These are phyloP conservation scores for Talaromyces nanjingensis DNA, from an alignment of 495 filamentous ascomycete species.

Conservation along the genomic window DNA sequence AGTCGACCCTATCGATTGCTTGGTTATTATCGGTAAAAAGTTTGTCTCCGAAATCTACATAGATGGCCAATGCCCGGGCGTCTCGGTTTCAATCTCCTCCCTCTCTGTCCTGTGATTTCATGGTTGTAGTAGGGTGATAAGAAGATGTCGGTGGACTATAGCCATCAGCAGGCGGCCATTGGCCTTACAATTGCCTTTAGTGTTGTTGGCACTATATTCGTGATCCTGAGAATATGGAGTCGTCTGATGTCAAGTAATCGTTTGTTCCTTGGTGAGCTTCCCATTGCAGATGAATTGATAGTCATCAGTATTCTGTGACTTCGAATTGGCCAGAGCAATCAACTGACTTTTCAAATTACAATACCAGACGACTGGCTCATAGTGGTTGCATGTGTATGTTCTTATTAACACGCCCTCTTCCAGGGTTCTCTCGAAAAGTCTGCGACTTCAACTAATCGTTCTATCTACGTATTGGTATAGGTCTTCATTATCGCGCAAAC, in stretches of 20 bases:
- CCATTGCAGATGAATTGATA: conserved; percentile 23
- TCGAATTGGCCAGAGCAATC: not conserved
- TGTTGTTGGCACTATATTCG: conserved; percentile 33
- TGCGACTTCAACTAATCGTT: not conserved
- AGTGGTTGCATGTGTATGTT: not conserved
- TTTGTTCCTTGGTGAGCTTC: conserved; percentile 23
- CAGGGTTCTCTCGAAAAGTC: not conserved
- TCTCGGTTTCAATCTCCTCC: not conserved
- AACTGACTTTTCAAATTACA: not conserved
- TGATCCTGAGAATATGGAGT: conserved; percentile 35
- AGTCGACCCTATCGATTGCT: not conserved
- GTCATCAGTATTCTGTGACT: conserved; percentile 5
- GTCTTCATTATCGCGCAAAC: not conserved
- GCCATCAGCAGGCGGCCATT: conserved; percentile 33
- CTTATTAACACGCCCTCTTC: not conserved
- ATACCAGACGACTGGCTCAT: not conserved
- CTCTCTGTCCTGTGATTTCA: not conserved
- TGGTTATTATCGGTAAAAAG: not conserved
- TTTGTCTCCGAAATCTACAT: not conserved
- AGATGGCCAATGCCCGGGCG: not conserved
- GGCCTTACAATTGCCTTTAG: conserved; percentile 42
- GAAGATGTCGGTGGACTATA: conserved; percentile 14
- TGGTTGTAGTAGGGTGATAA: not conserved
- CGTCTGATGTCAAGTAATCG: conserved; percentile 36
- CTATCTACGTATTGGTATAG: not conserved